Evolutionary conservation across 371 early-diverging fungal genomes (phyloP), one percentile per base, ranked within the genome.

Genomic region (Lichtheimia ornata): DNA sequence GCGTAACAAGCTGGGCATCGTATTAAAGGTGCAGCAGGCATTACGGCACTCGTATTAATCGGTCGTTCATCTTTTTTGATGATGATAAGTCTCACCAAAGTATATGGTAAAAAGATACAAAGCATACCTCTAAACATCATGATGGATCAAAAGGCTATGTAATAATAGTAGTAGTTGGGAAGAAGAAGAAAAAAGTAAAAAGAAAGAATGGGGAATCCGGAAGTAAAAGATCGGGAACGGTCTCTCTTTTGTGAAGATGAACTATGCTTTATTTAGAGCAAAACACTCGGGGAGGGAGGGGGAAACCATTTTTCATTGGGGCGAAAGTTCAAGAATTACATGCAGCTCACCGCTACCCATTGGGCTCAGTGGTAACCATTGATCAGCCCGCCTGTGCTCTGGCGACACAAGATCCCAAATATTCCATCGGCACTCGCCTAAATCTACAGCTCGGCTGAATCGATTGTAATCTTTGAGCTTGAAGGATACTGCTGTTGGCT

Each of bases 401-500:
- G 69, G 63, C 42, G 57, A 62, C 45, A 72, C 41, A 14, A 82
- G 63, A 28, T 83, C 82, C 83, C 82, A 86, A 20, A 87, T 50
- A 13, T 81, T 79, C 50, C 82, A 59, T 0, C 64, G 63, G 67
- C 76, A 84, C 17, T 72, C 76, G 7, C 87, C 89, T 42, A 92
- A 52, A 30, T 79, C 79, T 56, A 77, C 82, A 54, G 89, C 83
- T 40, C 82, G 79, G 47, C 84, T 81, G 28, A 92, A 79, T 12
- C 80, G 82, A 62, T 88, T 86, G 54, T 87, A 83, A 57, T 90
- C 90, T 63, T 82, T 86, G 1, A 91, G 73, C 20, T 72, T 69
- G n/a, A 90, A 76, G 9, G 71, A 69, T 30, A 92, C 52, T 5
- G 65, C 62, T 12, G 68, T 59, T 13, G 77, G 74, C 12, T 72